These are phyloP conservation scores for Plasmodium gonderi DNA, from an alignment of 169 alveolate species.

Conservation along the genomic window DNA sequence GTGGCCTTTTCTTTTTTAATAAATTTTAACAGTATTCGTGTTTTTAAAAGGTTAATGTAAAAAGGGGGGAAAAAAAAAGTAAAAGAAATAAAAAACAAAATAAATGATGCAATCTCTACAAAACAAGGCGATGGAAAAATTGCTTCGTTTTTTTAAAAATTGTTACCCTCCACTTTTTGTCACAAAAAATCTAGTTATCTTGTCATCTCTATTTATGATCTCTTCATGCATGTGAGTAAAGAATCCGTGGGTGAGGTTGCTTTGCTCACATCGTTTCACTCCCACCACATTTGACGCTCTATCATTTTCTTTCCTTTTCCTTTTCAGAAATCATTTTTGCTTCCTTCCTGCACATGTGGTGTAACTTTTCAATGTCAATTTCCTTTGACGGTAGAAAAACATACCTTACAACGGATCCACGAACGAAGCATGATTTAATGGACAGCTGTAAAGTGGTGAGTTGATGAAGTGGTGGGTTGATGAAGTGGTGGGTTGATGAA, in stretches of 20 bases:
- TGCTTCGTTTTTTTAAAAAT: background rate
- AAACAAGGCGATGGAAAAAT: background rate
- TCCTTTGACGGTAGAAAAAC: conserved; percentile 92
- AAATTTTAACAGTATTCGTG: background rate
- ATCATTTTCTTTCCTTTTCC: conserved; percentile 74
- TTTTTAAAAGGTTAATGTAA: background rate
- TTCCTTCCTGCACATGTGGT: conserved; percentile 91
- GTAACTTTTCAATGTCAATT: conserved; percentile 91
- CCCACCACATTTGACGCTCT: background rate
- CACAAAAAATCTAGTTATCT: background rate
- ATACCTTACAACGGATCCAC: conserved; percentile 96
- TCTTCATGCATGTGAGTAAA: background rate
- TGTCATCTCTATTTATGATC: background rate
- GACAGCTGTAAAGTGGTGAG: conserved; percentile 79
- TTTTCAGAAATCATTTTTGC: conserved; percentile 79
- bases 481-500: background rate
- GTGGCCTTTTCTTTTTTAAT: background rate
- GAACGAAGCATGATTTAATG: conserved; percentile 92
- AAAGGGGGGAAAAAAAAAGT: background rate
- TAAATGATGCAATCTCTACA: background rate
- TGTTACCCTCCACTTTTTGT: background rate
- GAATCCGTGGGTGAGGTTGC: background rate
- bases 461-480: background rate
- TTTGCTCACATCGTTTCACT: background rate
- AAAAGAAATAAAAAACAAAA: background rate